Evolutionary conservation across 177 flowering plant genomes (phyloP), one percentile per base, ranked within the genome.

Genomic region (Vitis hybrid): DNA sequence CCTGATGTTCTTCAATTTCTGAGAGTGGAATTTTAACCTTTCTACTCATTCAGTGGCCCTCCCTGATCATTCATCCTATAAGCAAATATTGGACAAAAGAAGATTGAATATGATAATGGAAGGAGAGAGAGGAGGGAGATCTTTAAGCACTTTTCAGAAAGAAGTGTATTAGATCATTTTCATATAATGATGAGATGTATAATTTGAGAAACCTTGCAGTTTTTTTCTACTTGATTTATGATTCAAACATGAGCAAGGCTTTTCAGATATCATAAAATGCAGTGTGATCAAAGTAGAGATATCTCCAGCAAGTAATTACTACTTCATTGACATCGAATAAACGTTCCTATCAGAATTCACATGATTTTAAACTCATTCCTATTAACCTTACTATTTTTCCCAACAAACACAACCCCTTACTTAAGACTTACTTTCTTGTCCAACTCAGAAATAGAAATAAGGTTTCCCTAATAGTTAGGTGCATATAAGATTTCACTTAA

Each of bases 61-160:
- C 28, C 6, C 6, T 5, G 20, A 2, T 12, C 14, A 33, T 12
- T 49, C 55, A 65, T 69, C 77, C 72, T 69, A 66, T 10, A 33
- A 56, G 22, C 19, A 64, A 53, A 64, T 61, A 56, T 20, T 54
- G 12, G 17, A 67, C 17, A 33, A 9, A 54, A 20, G 66, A 60
- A 9, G 28, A 4, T 49, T 20, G 11, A 4, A 24, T 31, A 11
- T 18, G 18, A 64, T 18, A 11, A 64, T 52, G 49, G 17, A 64
- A 64, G 2, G 19, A 17, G 22, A 7, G 18, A 14, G 17, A n/a
- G 53, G 38, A 54, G 31, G 57, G 52, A 49, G 51, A 49, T 11
- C 24, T 52, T 63, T 64, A 20, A 58, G 47, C 47, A 38, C 47
- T 10, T 15, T 62, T 62, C 11, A 31, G 15, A 14, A 8, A 6